phyloP scores from a whole-genome alignment of 345 rosid genomes.

The Lagerstroemia speciosa region DNA sequence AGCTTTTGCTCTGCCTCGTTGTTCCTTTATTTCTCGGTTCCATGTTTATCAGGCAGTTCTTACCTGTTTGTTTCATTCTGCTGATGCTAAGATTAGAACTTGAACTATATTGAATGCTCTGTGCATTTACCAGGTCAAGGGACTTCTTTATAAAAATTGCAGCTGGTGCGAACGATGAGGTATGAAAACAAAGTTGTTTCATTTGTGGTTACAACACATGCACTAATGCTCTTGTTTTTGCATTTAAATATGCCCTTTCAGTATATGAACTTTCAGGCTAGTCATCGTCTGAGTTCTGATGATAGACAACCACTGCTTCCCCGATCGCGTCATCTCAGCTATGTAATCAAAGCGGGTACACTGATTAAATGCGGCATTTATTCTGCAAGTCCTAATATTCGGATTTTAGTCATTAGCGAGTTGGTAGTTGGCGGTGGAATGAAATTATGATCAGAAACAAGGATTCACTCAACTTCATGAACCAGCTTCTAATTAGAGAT shows the following conservation, averaged over 20 bases:
- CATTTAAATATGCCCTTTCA: not conserved
- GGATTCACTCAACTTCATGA: not conserved
- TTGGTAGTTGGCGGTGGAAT: too few relatives aligned
- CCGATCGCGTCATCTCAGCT: constrained; percentile 16
- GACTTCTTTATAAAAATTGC: constrained; percentile 77
- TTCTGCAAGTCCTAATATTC: too few relatives aligned
- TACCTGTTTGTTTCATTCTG: not conserved
- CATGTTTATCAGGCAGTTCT: not conserved
- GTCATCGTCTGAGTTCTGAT: constrained; percentile 38
- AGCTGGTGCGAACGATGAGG: constrained; percentile 94
- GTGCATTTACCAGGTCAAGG: constrained; percentile 52
- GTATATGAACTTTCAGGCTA: constrained; percentile 24
- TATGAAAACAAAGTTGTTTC: constrained; percentile 10
- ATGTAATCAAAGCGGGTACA: too few relatives aligned
- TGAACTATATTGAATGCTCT: not conserved
- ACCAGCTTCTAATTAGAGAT: not conserved
- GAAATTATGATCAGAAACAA: not conserved
- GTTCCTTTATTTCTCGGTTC: not conserved
- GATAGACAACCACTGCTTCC: constrained; percentile 58
- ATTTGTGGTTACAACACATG: not conserved
- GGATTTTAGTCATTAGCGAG: too few relatives aligned
- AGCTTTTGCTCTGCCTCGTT: not conserved
- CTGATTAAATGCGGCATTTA: not conserved
- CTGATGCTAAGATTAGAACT: not conserved
- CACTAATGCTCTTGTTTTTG: not conserved